phyloP scores from a whole-genome alignment of 768 basidiomycete species.

The Tricholoma furcatifolium region DNA sequence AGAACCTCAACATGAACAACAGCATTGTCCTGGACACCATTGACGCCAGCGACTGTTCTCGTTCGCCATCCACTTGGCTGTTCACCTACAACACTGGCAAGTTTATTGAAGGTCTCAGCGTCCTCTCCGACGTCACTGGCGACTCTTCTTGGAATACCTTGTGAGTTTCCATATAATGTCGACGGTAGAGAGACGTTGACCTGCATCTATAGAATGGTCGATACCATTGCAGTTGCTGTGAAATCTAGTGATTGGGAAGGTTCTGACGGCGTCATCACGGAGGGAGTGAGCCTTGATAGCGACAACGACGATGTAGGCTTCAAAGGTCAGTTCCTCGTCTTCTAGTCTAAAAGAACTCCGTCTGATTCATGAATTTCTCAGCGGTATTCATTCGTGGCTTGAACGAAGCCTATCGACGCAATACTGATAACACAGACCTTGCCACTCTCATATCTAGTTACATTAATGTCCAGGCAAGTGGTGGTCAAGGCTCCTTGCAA shows the following conservation, averaged over 20 bases:
- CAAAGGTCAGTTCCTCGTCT: constrained; percentile 35
- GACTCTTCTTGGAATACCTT: constrained; percentile 39
- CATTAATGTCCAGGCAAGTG: constrained; percentile 46
- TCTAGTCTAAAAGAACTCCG: background rate
- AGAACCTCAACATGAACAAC: constrained; percentile 41
- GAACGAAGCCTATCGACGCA: constrained; percentile 42
- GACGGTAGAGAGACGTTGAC: background rate
- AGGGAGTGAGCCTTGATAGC: constrained; percentile 37
- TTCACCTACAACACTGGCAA: constrained; percentile 60
- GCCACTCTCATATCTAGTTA: constrained; percentile 46
- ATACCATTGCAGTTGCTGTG: constrained; percentile 37
- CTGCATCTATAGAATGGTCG: constrained; percentile 27
- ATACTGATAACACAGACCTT: constrained; percentile 33
- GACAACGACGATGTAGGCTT: constrained; percentile 52
- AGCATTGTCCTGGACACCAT: constrained; percentile 48
- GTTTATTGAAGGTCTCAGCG: constrained; percentile 48
- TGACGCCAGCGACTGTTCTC: constrained; percentile 43
- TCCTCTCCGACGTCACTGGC: constrained; percentile 41
- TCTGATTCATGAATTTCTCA: constrained; percentile 8
- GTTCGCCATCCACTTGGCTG: constrained; percentile 43
- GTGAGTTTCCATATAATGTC: constrained; percentile 25
- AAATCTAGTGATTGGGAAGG: constrained; percentile 48
- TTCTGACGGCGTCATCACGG: constrained; percentile 49
- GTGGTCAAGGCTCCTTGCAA: no score
- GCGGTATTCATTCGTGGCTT: constrained; percentile 48